Conservation (phyloP, 2,329 filamentous ascomycete genomes). For the Nigrospora oryzae region DNA sequence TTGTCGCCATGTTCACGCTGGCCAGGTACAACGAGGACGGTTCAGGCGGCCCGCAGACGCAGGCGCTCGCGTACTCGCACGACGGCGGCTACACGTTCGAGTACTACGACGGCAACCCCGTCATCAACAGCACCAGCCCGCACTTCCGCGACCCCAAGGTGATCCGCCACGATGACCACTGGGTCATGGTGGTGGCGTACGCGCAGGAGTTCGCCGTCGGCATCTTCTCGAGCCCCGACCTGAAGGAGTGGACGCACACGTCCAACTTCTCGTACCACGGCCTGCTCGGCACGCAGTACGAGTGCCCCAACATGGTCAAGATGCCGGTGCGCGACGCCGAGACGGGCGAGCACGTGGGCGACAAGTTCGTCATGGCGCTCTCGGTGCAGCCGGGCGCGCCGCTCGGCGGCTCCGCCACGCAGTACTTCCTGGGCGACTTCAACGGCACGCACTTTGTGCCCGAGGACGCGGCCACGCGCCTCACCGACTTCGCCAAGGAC, state of each 20-base stretch:
- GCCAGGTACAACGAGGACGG: conserved; percentile 25
- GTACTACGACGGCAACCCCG: conserved; percentile 51
- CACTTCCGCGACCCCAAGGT: conserved; percentile 62
- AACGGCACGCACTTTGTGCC: conserved; percentile 54
- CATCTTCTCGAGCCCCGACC: conserved; percentile 52
- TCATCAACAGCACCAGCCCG: conserved; percentile 42
- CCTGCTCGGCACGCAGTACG: conserved; percentile 47
- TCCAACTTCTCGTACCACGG: conserved; percentile 49
- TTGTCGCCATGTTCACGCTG: conserved; percentile 49
- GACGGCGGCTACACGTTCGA: conserved; percentile 56
- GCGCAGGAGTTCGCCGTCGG: conserved; percentile 46
- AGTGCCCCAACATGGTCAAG: conserved; percentile 54
- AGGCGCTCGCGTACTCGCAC: conserved; percentile 52
- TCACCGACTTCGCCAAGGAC: conserved; percentile 40
- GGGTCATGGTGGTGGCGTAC: conserved; percentile 51
- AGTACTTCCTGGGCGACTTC: conserved; percentile 52
- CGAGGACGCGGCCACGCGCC: conserved; percentile 28
- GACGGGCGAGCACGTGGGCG: conserved; percentile 19
- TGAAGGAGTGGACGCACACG: conserved; percentile 48
- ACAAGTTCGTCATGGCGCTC: conserved; percentile 37
- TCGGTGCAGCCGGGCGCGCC: conserved; percentile 51
- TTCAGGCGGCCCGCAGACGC: conserved; percentile 35
- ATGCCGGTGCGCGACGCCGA: conserved; percentile 33
- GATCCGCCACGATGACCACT: conserved; percentile 45
- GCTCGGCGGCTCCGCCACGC: conserved; percentile 42